Percentiles rank a stretch among this genome's conserved stretches.
Conservation (phyloP, 169 alveolate genomes). For the Perkinsus olseni region DNA sequence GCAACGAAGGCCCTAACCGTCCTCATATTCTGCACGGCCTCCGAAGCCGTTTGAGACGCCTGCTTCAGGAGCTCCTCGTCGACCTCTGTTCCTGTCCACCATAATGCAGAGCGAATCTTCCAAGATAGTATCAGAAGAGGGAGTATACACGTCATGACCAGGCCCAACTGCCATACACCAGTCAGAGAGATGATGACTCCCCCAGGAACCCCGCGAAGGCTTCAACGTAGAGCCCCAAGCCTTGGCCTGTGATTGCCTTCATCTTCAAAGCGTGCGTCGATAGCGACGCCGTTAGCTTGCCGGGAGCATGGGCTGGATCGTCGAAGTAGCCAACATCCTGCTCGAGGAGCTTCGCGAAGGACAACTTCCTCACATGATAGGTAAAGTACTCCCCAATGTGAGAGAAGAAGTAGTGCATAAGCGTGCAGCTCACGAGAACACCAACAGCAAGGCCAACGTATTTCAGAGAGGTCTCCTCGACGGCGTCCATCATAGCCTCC, state of each 20-base stretch:
- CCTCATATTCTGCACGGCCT: conserved; percentile 52
- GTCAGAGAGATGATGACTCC: background rate
- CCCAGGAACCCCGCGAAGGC: conserved; percentile 13
- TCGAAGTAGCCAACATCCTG: conserved; percentile 47
- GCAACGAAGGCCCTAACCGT: conserved; percentile 57
- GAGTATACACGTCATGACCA: conserved; percentile 26
- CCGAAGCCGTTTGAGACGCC: conserved; percentile 45
- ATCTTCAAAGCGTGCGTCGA: conserved; percentile 20
- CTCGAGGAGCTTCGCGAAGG: background rate
- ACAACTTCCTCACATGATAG: background rate
- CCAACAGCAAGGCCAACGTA: background rate
- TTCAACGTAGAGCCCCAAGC: conserved; percentile 29
- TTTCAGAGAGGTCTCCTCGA: background rate
- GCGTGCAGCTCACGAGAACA: background rate
- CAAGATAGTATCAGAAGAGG: conserved; percentile 20
- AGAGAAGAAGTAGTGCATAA: background rate
- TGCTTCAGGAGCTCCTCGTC: conserved; percentile 25
- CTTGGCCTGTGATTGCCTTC: conserved; percentile 13
- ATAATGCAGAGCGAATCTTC: background rate
- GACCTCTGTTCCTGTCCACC: background rate
- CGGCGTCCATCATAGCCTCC: background rate
- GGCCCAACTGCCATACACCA: conserved; percentile 32
- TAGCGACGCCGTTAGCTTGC: conserved; percentile 33
- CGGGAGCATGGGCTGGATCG: conserved; percentile 38
- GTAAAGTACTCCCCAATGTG: background rate